Conservation (phyloP, 2,329 filamentous ascomycete genomes). For the Cordyceps javanica region DNA sequence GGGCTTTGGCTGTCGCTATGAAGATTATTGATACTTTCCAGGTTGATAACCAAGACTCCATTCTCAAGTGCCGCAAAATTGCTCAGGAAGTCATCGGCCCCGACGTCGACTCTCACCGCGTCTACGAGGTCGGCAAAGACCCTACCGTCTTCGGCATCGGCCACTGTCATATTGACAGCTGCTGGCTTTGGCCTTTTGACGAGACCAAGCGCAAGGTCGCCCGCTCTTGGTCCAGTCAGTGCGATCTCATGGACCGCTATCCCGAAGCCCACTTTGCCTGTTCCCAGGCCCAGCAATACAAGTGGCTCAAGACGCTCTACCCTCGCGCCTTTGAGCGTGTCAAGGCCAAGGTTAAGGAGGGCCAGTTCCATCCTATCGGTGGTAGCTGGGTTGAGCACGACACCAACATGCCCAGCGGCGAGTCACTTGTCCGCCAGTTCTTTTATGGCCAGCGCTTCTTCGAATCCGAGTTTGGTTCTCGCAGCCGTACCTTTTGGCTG, state of each 20-base stretch:
- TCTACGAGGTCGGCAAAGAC: constrained; percentile 71
- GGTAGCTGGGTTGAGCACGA: constrained; percentile 99
- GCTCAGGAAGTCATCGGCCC: constrained; percentile 77
- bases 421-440: constrained; percentile 90
- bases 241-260: constrained; percentile 89
- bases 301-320: constrained; percentile 90
- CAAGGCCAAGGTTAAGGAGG: constrained; percentile 83
- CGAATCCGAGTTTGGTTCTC: constrained; percentile 82
- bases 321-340: constrained; percentile 85
- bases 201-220: constrained; percentile 97
- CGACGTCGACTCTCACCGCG: constrained; percentile 72
- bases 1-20: constrained; percentile 77
- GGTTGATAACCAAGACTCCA: constrained; percentile 69
- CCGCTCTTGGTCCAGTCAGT: constrained; percentile 94
- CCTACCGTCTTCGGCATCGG: constrained; percentile 84
- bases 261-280: constrained; percentile 88
- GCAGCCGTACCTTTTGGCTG: constrained; percentile 91
- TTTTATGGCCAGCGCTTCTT: constrained; percentile 94
- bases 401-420: constrained; percentile 93
- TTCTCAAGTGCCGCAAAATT: constrained; percentile 74
- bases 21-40: constrained; percentile 88
- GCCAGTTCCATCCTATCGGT: constrained; percentile 88
- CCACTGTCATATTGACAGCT: constrained; percentile 96
- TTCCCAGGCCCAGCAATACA: constrained; percentile 95
- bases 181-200: constrained; percentile 97